Conservation (phyloP, 169 alveolate genomes). For the Cryptosporidium sp. region DNA sequence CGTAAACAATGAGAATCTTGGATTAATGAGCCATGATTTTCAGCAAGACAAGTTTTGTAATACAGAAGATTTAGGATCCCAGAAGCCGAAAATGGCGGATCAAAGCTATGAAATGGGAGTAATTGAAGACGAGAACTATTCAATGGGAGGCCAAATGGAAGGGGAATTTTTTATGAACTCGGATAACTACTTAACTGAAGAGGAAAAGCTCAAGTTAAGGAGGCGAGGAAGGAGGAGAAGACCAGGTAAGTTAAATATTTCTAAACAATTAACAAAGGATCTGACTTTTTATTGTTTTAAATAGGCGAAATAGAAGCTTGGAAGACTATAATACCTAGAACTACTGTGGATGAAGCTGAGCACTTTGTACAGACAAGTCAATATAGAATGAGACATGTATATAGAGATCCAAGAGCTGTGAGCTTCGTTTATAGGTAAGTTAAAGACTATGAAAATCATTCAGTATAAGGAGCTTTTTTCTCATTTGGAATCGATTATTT, state of each 20-base stretch:
- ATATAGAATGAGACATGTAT: constrained; percentile 75
- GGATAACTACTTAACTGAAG: constrained; percentile 36
- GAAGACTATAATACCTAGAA: constrained; percentile 70
- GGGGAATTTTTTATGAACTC: constrained; percentile 38
- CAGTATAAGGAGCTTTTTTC: neutral
- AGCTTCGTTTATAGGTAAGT: constrained; percentile 73
- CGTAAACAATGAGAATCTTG: neutral
- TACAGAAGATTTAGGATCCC: neutral
- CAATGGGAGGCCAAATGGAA: constrained; percentile 6
- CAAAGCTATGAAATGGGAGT: constrained; percentile 4
- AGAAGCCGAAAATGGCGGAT: constrained; percentile 6
- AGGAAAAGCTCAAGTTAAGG: constrained; percentile 61
- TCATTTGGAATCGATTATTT: neutral
- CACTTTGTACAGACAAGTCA: constrained; percentile 75
- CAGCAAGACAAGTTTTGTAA: constrained; percentile 28
- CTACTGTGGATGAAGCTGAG: constrained; percentile 75
- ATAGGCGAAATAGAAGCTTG: constrained; percentile 75
- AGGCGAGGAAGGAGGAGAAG: constrained; percentile 75
- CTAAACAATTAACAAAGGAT: neutral
- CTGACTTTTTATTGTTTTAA: neutral
- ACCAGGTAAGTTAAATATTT: constrained; percentile 54
- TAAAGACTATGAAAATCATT: neutral
- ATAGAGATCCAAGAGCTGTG: constrained; percentile 75
- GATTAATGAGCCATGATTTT: neutral
- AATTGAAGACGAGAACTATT: constrained; percentile 44